Evolutionary conservation across 1,284 basidiomycete species (phyloP), one percentile per base, ranked within the genome.

Genomic region (Fomitiporia mediterranea): DNA sequence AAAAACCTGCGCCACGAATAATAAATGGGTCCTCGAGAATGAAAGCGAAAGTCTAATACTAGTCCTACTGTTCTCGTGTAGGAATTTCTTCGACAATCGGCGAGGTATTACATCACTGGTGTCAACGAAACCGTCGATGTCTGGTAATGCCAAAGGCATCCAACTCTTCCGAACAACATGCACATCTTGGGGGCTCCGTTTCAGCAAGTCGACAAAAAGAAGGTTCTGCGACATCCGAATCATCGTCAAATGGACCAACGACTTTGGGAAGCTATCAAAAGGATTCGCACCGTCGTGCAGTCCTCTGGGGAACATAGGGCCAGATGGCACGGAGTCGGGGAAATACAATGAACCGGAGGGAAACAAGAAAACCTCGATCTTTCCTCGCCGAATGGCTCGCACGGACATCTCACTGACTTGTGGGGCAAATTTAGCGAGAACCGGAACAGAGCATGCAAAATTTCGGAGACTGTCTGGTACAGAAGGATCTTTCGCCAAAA

Each of bases 371-470:
- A 75, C 68, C 61, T 92, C 89, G 8, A 89, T 72, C 65, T 91
- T 91, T 17, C 84, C 81, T 57, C 86, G 81, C 30, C 85, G 78
- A 51, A 92, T 78, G 60, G 90, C 89, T 17, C 86, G 79, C 35
- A 89, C 76, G 0, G 86, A 85, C 70, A 91, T 75, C 17, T 83
- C 84, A 63, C 80, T 84, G 59, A 91, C 86, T 67, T 84, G 81
- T 0, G 76, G 72, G 3, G 78, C 74, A 2, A 90, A 69, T 23
- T 76, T 76, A 0, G 85, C 74, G 34, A 91, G 70, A 6, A 84
- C 69, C 0, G 85, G 79, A 4, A 85, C 68, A 4, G 76, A 72
- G 32, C 75, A 72, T 2, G 82, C 79, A 65, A 84, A 87, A 48
- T 76, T 75, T 47, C 73, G 70, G 2, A 83, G 66, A 6, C 78